A percentile compares a stretch with the other conserved stretches of the same genome.
Conservation (phyloP, 768 basidiomycete genomes). For the Hypholoma sublateritium region DNA sequence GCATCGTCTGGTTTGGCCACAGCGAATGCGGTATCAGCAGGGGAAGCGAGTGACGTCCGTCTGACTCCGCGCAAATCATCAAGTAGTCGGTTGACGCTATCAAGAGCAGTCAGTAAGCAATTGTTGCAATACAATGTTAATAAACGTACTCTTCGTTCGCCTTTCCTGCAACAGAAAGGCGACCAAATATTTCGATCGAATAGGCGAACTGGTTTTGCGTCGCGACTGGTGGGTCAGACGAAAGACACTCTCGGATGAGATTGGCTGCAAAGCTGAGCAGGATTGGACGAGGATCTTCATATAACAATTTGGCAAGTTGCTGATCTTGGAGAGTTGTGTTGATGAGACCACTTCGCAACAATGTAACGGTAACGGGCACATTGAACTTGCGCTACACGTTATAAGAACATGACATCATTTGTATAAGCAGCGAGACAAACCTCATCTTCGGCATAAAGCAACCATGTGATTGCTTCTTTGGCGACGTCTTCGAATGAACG, state of each 20-base stretch:
- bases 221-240: constrained; percentile 77
- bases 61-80: constrained; percentile 79
- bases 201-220: constrained; percentile 77
- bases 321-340: constrained; percentile 79
- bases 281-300: constrained; percentile 73
- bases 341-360: constrained; percentile 83
- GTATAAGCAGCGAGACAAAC: constrained; percentile 39
- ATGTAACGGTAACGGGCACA: constrained; percentile 87
- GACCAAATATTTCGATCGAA: constrained; percentile 78
- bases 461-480: constrained; percentile 96
- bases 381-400: constrained; percentile 85
- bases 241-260: constrained; percentile 83
- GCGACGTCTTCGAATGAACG: constrained; percentile 88
- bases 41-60: constrained; percentile 40
- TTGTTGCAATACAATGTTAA: constrained; percentile 1
- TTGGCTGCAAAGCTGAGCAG: constrained; percentile 81
- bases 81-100: constrained; percentile 67
- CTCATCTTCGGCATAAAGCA: constrained; percentile 95
- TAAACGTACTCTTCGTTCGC: constrained; percentile 82
- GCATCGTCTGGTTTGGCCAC: constrained; percentile 66
- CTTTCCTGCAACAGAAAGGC: constrained; percentile 71
- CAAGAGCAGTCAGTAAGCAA: constrained; percentile 4
- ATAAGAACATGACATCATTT: constrained; percentile 11
- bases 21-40: constrained; percentile 11
- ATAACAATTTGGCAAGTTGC: constrained; percentile 84